A percentile compares a stretch with the other conserved stretches of the same genome.
These are phyloP conservation scores for Sinapis alba DNA, from an alignment of 441 rosid species.

Conservation along the genomic window DNA sequence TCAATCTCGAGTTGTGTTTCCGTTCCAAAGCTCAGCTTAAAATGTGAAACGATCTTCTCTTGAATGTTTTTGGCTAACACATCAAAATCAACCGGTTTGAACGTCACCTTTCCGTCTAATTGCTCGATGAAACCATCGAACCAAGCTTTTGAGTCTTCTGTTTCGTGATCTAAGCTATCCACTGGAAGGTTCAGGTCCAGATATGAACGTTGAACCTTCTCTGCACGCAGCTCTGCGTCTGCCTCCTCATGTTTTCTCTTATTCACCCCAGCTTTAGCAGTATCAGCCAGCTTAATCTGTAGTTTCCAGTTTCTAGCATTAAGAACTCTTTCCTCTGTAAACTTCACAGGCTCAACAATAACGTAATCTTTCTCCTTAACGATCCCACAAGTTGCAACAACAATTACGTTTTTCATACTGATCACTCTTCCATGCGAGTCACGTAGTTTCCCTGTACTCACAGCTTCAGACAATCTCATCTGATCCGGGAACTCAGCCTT, in stretches of 20 bases:
- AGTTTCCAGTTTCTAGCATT: slow-evolving; percentile 57
- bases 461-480: slow-evolving; percentile 53
- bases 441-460: slow-evolving; percentile 56
- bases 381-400: slow-evolving; percentile 46
- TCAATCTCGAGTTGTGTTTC: slow-evolving; percentile 56
- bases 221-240: slow-evolving; percentile 48
- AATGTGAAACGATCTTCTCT: slow-evolving; percentile 38
- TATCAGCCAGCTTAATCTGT: slow-evolving; percentile 40
- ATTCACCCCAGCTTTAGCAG: not conserved
- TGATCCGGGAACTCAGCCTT: slow-evolving; percentile 59
- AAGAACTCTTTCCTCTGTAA: slow-evolving; percentile 56
- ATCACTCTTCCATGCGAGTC: slow-evolving; percentile 61
- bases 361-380: slow-evolving; percentile 10
- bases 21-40: slow-evolving; percentile 42
- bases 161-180: slow-evolving; percentile 36
- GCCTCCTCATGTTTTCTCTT: slow-evolving; percentile 26
- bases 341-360: slow-evolving; percentile 19
- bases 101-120: slow-evolving; percentile 54
- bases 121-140: slow-evolving; percentile 55
- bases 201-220: slow-evolving; percentile 40
- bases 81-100: slow-evolving; percentile 65
- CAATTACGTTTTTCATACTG: slow-evolving; percentile 46
- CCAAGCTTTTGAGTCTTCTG: slow-evolving; percentile 52
- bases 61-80: slow-evolving; percentile 49
- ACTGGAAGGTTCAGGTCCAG: slow-evolving; percentile 78